Percentiles rank a stretch among this genome's conserved stretches.
Evolutionary conservation across 345 rosid genomes (phyloP).

Genomic region (Aegle marmelos): DNA sequence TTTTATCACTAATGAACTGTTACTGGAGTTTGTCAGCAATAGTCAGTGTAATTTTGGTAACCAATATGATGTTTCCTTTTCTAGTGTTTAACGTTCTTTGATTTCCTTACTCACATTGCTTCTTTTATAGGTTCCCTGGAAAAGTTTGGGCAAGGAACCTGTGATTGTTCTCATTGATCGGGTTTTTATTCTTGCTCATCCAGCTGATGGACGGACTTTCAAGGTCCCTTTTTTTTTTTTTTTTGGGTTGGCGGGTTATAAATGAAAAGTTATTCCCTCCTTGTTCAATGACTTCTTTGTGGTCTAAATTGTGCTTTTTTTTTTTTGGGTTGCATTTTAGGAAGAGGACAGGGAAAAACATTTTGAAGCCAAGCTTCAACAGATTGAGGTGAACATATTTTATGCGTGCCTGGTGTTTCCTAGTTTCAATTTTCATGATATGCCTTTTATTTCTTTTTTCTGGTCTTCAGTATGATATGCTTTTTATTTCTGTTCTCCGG

Average conservation of each 20-base stretch:
- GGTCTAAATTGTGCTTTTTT: constrained; percentile 12
- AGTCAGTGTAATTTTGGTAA: not conserved
- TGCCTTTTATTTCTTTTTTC: not conserved
- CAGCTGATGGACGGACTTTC: constrained; percentile 59
- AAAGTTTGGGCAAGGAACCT: constrained; percentile 94
- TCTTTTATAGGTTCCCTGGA: constrained; percentile 87
- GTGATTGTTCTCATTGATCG: constrained; percentile 92
- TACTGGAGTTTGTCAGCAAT: not conserved
- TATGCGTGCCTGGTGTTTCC: not conserved
- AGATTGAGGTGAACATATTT: constrained; percentile 69
- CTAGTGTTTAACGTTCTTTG: not conserved
- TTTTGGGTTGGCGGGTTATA: too few relatives aligned
- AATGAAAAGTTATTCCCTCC: not conserved
- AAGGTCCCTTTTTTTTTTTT: constrained; percentile 32
- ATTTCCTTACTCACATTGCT: constrained; percentile 1
- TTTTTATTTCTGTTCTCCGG: not conserved
- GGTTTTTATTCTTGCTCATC: constrained; percentile 84
- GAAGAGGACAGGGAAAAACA: constrained; percentile 85
- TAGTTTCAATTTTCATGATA: constrained; percentile 1
- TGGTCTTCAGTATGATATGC: not conserved
- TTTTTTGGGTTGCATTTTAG: too few relatives aligned
- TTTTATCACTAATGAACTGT: not conserved
- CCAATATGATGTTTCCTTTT: not conserved
- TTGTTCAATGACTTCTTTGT: constrained; percentile 11
- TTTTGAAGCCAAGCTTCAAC: constrained; percentile 86